phyloP scores from a whole-genome alignment of 371 early-diverging fungal genomes.

The Mucor ambiguus region DNA sequence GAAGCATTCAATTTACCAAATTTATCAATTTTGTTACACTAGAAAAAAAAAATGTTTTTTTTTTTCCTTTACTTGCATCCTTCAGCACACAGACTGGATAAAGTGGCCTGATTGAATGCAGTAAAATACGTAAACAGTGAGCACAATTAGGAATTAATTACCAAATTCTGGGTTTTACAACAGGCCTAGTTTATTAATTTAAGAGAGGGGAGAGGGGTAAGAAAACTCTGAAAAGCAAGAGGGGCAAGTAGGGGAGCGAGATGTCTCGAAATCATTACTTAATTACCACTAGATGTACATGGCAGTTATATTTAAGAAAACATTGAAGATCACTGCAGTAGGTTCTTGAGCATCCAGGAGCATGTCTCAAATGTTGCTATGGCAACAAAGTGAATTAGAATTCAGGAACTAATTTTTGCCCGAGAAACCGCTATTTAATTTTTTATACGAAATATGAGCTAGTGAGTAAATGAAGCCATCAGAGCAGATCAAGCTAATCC shows the following conservation, averaged over 20 bases:
- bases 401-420: slow-evolving; percentile 2
- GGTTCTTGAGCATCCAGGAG: not conserved
- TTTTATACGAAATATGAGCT: not conserved
- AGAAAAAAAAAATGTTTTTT: not conserved
- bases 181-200: not conserved
- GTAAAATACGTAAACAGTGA: not conserved
- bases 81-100: not conserved
- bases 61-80: too few species aligned
- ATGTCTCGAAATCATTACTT: not conserved
- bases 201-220: not conserved
- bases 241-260: not conserved
- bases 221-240: not conserved
- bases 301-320: not conserved
- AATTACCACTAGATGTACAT: not conserved
- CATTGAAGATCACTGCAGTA: not conserved
- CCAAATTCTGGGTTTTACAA: not conserved
- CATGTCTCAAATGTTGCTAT: not conserved
- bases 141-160: not conserved
- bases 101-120: slow-evolving; percentile 6
- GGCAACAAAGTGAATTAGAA: not conserved
- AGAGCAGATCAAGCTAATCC: not conserved
- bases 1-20: not conserved
- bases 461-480: not conserved
- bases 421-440: not conserved
- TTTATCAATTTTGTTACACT: not conserved